A percentile compares a stretch with the other conserved stretches of the same genome.
phyloP scores from a whole-genome alignment of 192 early-diverging fungal species.

The Jimgerdemannia flammicorona region DNA sequence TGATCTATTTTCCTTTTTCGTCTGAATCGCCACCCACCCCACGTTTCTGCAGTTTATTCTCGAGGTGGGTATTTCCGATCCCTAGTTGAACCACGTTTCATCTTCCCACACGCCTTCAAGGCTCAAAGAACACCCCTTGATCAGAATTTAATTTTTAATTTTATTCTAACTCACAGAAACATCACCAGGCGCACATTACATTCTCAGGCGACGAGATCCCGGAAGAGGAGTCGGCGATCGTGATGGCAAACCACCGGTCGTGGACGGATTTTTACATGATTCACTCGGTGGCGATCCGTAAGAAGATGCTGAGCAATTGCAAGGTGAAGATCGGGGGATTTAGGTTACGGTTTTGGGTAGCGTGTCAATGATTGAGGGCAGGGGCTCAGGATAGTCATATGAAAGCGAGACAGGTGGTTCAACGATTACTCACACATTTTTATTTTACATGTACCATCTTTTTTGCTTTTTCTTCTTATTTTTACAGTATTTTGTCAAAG shows the following conservation, averaged over 20 bases:
- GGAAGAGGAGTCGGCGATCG: constrained; percentile 43
- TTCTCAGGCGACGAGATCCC: constrained; percentile 52
- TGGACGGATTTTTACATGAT: constrained; percentile 58
- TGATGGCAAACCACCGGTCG: constrained; percentile 52
- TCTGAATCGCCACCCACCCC: constrained; percentile 8
- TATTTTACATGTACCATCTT: no score
- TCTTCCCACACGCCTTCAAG: not conserved
- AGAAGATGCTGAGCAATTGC: constrained; percentile 48
- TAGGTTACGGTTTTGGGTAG: not conserved
- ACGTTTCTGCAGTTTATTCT: constrained; percentile 15
- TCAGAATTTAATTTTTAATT: no score
- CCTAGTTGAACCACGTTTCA: not conserved
- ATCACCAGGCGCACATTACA: constrained; percentile 37
- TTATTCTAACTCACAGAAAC: constrained; percentile 9
- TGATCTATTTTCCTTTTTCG: no score
- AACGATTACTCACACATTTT: no score
- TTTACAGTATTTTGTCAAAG: constrained; percentile 56
- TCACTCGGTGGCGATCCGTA: constrained; percentile 44
- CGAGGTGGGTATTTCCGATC: constrained; percentile 10
- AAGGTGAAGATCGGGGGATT: constrained; percentile 26
- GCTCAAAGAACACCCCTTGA: constrained; percentile 7
- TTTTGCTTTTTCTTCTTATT: not conserved
- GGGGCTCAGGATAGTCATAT: no score
- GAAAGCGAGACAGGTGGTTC: no score
- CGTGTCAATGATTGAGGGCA: no score